phyloP scores from a whole-genome alignment of 345 rosid genomes.

The Salix caprea region DNA sequence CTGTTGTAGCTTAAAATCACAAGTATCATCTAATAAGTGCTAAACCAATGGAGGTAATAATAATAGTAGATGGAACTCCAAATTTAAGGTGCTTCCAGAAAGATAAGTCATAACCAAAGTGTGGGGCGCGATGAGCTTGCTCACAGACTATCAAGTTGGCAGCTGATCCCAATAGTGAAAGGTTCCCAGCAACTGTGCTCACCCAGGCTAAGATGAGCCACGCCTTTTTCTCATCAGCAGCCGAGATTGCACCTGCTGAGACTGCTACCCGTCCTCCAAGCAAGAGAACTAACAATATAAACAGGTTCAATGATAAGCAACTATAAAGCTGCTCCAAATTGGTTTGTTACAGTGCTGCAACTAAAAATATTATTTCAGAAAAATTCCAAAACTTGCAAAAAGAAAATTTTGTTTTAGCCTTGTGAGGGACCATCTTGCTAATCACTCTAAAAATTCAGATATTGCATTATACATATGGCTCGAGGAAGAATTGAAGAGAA shows the following conservation, averaged over 20 bases:
- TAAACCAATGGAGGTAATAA: slow-evolving; percentile 67
- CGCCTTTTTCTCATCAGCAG: slow-evolving; percentile 62
- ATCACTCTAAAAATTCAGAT: neutral
- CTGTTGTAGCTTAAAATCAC: neutral
- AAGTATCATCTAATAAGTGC: slow-evolving; percentile 36
- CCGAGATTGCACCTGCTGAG: slow-evolving; percentile 56
- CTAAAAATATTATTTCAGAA: neutral
- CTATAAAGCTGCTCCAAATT: neutral
- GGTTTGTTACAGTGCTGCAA: neutral
- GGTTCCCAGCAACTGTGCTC: slow-evolving; percentile 79
- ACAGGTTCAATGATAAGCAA: neutral
- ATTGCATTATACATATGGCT: neutral
- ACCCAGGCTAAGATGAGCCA: slow-evolving; percentile 89
- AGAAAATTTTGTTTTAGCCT: neutral
- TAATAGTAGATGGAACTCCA: slow-evolving; percentile 72
- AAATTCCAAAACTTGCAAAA: neutral
- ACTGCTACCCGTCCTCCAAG: slow-evolving; percentile 69
- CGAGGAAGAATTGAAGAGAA: neutral
- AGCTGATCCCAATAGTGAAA: slow-evolving; percentile 78
- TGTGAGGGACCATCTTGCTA: neutral
- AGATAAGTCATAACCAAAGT: slow-evolving; percentile 49
- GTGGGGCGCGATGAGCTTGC: slow-evolving; percentile 60
- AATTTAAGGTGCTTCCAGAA: slow-evolving; percentile 71
- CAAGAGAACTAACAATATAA: slow-evolving; percentile 48
- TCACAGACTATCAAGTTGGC: slow-evolving; percentile 87